Conservation (phyloP, 2,329 filamentous ascomycete species). For the Thielaviopsis musarum region DNA sequence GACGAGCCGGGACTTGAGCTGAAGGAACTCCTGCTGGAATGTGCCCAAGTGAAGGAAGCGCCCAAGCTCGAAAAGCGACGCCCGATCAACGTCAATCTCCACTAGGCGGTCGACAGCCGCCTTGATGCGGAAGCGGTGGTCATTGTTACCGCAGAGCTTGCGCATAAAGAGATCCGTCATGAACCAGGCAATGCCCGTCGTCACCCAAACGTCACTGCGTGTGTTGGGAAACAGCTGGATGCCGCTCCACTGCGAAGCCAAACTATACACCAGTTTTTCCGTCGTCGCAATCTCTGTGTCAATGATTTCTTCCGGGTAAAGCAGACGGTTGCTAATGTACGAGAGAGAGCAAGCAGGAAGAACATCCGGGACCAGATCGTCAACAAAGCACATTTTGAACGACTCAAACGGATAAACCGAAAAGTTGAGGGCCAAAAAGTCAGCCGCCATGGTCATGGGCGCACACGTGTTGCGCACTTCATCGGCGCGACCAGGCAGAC, state of each 20-base stretch:
- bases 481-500: slow-evolving; percentile 63
- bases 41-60: slow-evolving; percentile 60
- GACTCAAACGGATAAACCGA: slow-evolving; percentile 81
- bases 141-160: slow-evolving; percentile 81
- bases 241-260: slow-evolving; percentile 88
- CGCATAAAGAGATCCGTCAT: slow-evolving; percentile 91
- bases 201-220: slow-evolving; percentile 70
- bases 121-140: slow-evolving; percentile 84
- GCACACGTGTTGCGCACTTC: slow-evolving; percentile 79
- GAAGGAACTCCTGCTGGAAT: slow-evolving; percentile 80
- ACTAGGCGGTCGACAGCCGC: slow-evolving; percentile 65
- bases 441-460: slow-evolving; percentile 72
- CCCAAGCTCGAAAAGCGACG: slow-evolving; percentile 69
- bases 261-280: slow-evolving; percentile 60
- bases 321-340: slow-evolving; percentile 69
- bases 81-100: slow-evolving; percentile 63
- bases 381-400: slow-evolving; percentile 88
- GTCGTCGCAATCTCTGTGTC: slow-evolving; percentile 74
- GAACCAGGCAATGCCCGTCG: slow-evolving; percentile 79
- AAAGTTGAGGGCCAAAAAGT: slow-evolving; percentile 77
- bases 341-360: slow-evolving; percentile 67
- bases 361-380: slow-evolving; percentile 65
- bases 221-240: slow-evolving; percentile 79
- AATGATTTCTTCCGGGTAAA: slow-evolving; percentile 72
- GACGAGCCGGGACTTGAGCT: slow-evolving; percentile 76